These are phyloP conservation scores for Blastocystis sp. DNA, from an alignment of 352 stramenopile genomes.

Conservation along the genomic window DNA sequence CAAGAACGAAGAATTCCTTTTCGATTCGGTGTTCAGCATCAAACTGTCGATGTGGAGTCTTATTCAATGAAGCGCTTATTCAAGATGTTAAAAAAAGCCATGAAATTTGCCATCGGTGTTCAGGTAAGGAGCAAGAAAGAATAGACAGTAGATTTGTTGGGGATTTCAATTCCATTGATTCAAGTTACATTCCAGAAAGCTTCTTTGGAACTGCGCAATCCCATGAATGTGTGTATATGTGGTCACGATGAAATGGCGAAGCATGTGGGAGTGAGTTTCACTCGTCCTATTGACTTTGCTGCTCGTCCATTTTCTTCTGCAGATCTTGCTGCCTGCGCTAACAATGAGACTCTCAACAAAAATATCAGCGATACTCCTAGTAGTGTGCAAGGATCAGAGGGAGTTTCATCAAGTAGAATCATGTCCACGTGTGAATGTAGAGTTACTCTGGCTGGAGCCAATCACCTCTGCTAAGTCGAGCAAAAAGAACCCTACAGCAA, in stretches of 20 bases:
- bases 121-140: neutral
- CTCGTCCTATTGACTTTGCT: neutral
- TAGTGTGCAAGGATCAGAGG: too few relatives aligned
- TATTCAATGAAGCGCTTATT: neutral
- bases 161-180: neutral
- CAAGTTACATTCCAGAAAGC: neutral
- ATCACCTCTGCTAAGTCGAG: neutral
- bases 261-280: neutral
- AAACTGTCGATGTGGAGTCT: neutral
- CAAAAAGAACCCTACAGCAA: neutral
- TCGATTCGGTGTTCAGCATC: neutral
- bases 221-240: neutral
- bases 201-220: neutral
- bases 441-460: conserved; percentile 17
- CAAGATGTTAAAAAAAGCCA: neutral
- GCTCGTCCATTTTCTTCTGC: neutral
- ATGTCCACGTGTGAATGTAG: neutral
- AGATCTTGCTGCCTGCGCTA: neutral
- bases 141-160: neutral
- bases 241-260: neutral
- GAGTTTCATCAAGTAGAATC: too few relatives aligned
- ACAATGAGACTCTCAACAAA: neutral
- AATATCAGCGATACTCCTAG: too few relatives aligned
- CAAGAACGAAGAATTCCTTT: neutral
- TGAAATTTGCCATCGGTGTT: neutral